Evolutionary conservation across 306 rosid genomes (phyloP), one percentile per base, ranked within the genome.

Genomic region (Senna tora): DNA sequence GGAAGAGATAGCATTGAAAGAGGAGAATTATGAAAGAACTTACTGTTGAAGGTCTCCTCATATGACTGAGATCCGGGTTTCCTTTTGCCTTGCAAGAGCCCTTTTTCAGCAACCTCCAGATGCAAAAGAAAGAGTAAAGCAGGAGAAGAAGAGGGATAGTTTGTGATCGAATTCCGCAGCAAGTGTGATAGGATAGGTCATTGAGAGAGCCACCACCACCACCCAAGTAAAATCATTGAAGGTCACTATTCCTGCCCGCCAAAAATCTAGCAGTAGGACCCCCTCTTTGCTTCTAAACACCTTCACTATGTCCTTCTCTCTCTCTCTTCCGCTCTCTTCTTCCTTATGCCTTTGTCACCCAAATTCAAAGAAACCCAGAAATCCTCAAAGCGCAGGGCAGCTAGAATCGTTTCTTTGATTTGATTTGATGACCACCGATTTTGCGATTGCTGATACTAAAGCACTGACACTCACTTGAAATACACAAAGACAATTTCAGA

Each of bases 161-260:
- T 57, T 43, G 58, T 56, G 77, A 79, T 67, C 64, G 72, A 79
- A 72, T 63, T 67, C 28, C 38, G 22, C 41, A 64, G 67, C 47
- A 63, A 65, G 74, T 67, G 70, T 76, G 76, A 77, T 66, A 74
- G 74, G 77, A 84, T 83, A 85, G 88, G 88, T 81, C 80, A 83
- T 55, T 78, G 85, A 77, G 76, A 75, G 69, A 73, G 77, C 56
- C 81, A 79, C 67, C 61, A 82, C 67, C 79, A 82, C 60, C 75
- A 85, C 69, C 84, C 77, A 77, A 73, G 82, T 73, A 78, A 80
- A 82, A 89, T 89, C 87, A 87, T 82, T 89, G 89, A 84, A 46
- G 67, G 69, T 52, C 77, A 82, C 91, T 85, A 78, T 84, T 80
- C 75, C 71, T 84, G 87, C 87, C 84, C 78, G 73, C 89, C 71